Base-by-base conservation (phyloP, 768 basidiomycete genomes). In the Termitomyces sp. region DNA sequence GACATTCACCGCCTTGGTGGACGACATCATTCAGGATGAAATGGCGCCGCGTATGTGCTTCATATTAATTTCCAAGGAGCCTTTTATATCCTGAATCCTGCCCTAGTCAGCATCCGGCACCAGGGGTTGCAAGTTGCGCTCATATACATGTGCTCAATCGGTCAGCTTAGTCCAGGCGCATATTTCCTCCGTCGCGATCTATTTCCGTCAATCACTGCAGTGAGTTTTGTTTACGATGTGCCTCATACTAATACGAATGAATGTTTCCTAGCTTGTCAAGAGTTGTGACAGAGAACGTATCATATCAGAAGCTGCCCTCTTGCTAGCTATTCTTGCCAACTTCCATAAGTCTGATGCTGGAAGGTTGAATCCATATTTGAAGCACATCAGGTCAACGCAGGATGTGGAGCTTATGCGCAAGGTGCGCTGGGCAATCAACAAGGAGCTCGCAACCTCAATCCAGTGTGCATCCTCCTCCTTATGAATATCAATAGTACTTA, bases 341-440 rank as follows among this genome's bases (percentile, higher is more conserved):
- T 90, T 84, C 67, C 88, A 89, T 67, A 87, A 84, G 65, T 86
- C 86, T 0, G 87, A 88, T 65, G 86, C 85, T 11, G 82, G 85
- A 11, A 86, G 80, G 61, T 76, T 87, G 41, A 90, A 90, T 68
- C 82, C 82, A 1, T 89, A 87, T 65, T 73, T 88, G 9, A 78
- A 78, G 27, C 73, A 75, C 27, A 81, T 89, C 31, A 72, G 72
- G 37, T 76, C 78, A 33, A 78, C 76, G 0, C 63, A 69, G 4
- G 83, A 88, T 59, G 69, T 72, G 6, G 78, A 76, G 11, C 65
- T 87, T 2, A 80, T 88, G 80, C 71, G 71, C 24, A 85, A 79
- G 66, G 74, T 87, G 33, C 82, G 80, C 57, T 83, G 82, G 82
- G 79, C 83, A 24, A 69, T 78, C 3, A 81, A 81, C 58, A 81